Evolutionary conservation across 2,329 filamentous ascomycete species (phyloP), one percentile per base, ranked within the genome.

Genomic region (Stemphylium beticola): DNA sequence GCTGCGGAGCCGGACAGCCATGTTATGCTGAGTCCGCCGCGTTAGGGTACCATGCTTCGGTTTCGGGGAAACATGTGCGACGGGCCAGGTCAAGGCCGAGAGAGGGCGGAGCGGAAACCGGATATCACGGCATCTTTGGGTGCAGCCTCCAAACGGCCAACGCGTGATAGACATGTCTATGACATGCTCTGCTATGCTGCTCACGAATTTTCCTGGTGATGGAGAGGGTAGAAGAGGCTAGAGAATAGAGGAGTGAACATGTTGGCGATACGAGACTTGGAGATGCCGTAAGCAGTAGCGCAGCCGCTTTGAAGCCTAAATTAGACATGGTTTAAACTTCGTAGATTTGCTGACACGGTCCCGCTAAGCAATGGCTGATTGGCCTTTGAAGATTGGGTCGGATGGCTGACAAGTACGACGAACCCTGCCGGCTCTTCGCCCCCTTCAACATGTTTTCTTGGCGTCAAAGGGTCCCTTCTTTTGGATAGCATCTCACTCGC

Each of bases 401-500:
- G 29, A 15, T 34, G 49, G 49, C 22, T 47, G 44, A 18, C 44
- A 18, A 36, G 40, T 32, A 39, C 41, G 48, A 26, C 47, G 29
- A 55, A 38, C 53, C 52, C 41, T 55, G 48, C 31, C 15, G 43
- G 32, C 15, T 36, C 41, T 51, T 49, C 22, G 46, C 53, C 53
- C 53, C 46, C 46, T 49, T 55, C 53, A 42, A 34, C 53, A 36
- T 32, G 14, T 38, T 37, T 36, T 18, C 53, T 55, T 55, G 53
- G 53, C 53, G 48, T 31, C 37, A 22, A 48, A 46, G 32, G 42
- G 46, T 55, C 53, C 53, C 48, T 47, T 52, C 48, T 47, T 52
- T 47, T 18, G 52, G 33, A 46, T 39, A 43, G 18, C 52, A 41
- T 40, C 40, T 41, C 15, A 37, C 39, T 46, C 38, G 37, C 11